phyloP scores from a whole-genome alignment of 805 yeast species.

The Middelhovenomyces tepae region DNA sequence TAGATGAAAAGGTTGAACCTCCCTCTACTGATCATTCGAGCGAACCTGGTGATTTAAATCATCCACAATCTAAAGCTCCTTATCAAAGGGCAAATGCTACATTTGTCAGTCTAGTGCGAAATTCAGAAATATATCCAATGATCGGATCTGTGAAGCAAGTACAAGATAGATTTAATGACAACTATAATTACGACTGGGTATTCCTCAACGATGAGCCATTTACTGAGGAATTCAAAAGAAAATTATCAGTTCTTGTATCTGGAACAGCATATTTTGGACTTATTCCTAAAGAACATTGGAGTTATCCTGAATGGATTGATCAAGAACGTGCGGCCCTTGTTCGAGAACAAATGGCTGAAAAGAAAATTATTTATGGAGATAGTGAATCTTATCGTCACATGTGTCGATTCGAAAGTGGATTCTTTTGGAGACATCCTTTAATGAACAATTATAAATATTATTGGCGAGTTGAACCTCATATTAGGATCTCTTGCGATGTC shows the following conservation, averaged over 20 bases:
- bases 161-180: constrained; percentile 71
- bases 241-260: constrained; percentile 45
- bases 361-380: constrained; percentile 63
- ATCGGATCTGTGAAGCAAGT: constrained; percentile 55
- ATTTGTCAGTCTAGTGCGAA: constrained; percentile 54
- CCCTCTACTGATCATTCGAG: too few species aligned
- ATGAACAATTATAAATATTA: constrained; percentile 69
- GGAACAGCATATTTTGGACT: constrained; percentile 66
- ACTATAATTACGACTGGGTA: constrained; percentile 84
- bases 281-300: constrained; percentile 77
- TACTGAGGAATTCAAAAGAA: constrained; percentile 55
- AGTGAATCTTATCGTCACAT: constrained; percentile 74
- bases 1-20: too few species aligned
- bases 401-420: constrained; percentile 85
- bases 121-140: constrained; percentile 51
- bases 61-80: constrained; percentile 9
- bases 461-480: constrained; percentile 90
- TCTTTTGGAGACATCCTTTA: constrained; percentile 65
- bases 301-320: constrained; percentile 76
- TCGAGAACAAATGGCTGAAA: constrained; percentile 46
- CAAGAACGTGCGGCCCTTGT: constrained; percentile 55
- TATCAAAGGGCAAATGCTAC: constrained; percentile 33
- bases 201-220: constrained; percentile 78
- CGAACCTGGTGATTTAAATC: too few species aligned
- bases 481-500: constrained; percentile 65